These are phyloP conservation scores for Pleurotus tuoliensis DNA, from an alignment of 768 basidiomycete genomes.

Conservation along the genomic window DNA sequence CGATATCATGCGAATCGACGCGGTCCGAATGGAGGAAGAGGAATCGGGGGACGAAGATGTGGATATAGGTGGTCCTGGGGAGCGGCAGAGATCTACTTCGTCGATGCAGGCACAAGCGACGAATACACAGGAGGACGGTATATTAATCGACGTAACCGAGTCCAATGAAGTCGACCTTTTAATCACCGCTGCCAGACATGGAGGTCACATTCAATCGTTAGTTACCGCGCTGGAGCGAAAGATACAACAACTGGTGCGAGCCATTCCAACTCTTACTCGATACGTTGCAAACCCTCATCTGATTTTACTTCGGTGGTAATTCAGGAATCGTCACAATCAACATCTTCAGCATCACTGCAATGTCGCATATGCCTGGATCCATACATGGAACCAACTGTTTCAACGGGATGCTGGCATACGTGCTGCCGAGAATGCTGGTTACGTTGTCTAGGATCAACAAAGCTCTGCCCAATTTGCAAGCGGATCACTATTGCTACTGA, in stretches of 20 bases:
- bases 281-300: neutral
- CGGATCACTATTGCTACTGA: conserved; percentile 78
- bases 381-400: conserved; percentile 74
- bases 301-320: neutral
- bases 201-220: conserved; percentile 44
- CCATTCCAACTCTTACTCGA: neutral
- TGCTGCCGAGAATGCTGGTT: conserved; percentile 83
- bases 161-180: conserved; percentile 44
- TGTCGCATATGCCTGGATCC: conserved; percentile 82
- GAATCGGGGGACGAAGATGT: conserved; percentile 39
- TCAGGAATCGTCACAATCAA: conserved; percentile 38
- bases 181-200: conserved; percentile 44
- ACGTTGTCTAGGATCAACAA: conserved; percentile 77
- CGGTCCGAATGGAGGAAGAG: conserved; percentile 26
- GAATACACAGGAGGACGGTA: conserved; percentile 18
- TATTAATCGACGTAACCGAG: conserved; percentile 37
- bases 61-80: conserved; percentile 47
- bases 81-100: too few relatives aligned
- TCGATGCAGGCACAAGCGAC: too few relatives aligned
- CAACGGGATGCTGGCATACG: conserved; percentile 86
- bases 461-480: conserved; percentile 84
- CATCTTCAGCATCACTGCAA: conserved; percentile 38
- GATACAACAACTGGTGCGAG: conserved; percentile 50
- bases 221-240: conserved; percentile 59
- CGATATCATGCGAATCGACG: conserved; percentile 48